Base-by-base conservation (phyloP, 2,329 filamentous ascomycete species). In the Clathrospora elynae region DNA sequence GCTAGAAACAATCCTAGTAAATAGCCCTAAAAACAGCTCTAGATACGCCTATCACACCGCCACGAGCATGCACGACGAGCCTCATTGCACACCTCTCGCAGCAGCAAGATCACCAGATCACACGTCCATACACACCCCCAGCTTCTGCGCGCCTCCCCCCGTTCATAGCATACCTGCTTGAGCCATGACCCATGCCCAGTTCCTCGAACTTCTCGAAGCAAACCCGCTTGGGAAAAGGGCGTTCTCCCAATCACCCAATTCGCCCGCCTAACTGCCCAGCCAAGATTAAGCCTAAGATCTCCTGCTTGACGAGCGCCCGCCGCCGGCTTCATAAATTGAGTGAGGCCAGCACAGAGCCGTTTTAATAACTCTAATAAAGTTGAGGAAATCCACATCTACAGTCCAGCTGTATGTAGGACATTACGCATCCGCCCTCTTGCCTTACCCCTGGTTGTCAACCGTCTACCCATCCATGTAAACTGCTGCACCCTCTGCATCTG, bases 251-350 rank as follows among this genome's bases (percentile, higher is more conserved):
- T 56, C 48, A 55, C 41, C 56, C 54, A 59, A 59, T 62, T 62
- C 53, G 59, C 32, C 36, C 26, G 35, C 30, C 33, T 31, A 26
- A 28, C 32, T 52, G 59, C 57, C 56, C 46, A 62, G 53, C 53
- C 42, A 34, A 24, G 38, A 64, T 65, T 64, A 55, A 66, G 63
- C 61, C 63, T 66, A 66, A 66, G 63, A 63, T 64, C 61, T 61
- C 46, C 53, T 17, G 26, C 35, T 57, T 28, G 30, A 33, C 35
- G 49, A 54, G 49, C 45, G 49, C 46, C 53, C 53, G 55, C 55
- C 49, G 51, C 46, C 51, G 38, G 36, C 36, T 41, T 49, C 43
- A 54, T 42, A 47, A 55, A 59, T 57, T 55, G 44, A 47, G 48
- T 32, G 18, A 35, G 43, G 47, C 46, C 40, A 43, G 44, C 45